These are phyloP conservation scores for Paracoccidioides brasiliensis DNA, from an alignment of 2,329 filamentous ascomycete genomes.

Conservation along the genomic window DNA sequence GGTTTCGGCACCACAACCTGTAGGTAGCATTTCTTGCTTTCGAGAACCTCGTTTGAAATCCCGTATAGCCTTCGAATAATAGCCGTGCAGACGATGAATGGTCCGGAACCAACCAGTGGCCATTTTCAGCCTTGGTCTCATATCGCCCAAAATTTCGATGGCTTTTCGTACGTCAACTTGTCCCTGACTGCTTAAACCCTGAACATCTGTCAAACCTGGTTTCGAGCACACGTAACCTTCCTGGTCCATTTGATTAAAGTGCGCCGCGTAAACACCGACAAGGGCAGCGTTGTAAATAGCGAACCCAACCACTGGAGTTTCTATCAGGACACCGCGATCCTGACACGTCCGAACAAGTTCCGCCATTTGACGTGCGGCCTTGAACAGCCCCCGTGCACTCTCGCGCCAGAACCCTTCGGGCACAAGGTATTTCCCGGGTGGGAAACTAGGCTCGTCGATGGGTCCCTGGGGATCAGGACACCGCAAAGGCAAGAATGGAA, in stretches of 20 bases:
- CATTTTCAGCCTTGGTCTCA: conserved; percentile 29
- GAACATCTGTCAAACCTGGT: conserved; percentile 12
- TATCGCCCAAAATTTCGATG: conserved; percentile 28
- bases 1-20: conserved; percentile 13
- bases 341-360: conserved; percentile 41
- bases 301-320: conserved; percentile 44
- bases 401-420: conserved; percentile 42
- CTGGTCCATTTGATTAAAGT: conserved; percentile 44
- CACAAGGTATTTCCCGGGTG: conserved; percentile 29
- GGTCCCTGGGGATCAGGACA: conserved; percentile 40
- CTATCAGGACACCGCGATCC: conserved; percentile 37
- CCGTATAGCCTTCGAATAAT: conserved; percentile 28
- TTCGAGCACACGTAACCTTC: conserved; percentile 34
- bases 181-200: conserved; percentile 16
- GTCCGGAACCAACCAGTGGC: conserved; percentile 33
- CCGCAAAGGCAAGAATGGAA: conserved; percentile 41
- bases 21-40: conserved; percentile 15
- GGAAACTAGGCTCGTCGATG: conserved; percentile 37
- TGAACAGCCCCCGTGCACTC: conserved; percentile 38
- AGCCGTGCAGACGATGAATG: conserved; percentile 29
- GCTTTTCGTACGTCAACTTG: conserved; percentile 24
- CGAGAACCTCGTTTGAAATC: conserved; percentile 26
- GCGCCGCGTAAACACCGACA: conserved; percentile 39
- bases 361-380: conserved; percentile 39
- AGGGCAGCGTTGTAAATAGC: conserved; percentile 43